phyloP scores from a whole-genome alignment of 768 basidiomycete genomes.

The Myochromella boudieri region DNA sequence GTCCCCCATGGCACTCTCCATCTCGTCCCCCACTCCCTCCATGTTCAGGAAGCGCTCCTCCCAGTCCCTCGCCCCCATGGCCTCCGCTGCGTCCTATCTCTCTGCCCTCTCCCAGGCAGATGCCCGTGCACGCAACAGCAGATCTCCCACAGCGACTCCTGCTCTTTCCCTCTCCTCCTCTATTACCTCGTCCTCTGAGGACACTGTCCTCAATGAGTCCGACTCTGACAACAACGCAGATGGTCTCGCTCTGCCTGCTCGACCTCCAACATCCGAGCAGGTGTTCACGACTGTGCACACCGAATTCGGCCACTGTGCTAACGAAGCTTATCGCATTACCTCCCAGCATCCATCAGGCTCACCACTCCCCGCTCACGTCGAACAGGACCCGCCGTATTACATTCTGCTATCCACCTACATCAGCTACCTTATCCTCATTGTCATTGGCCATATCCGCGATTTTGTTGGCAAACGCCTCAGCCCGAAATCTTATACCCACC shows the following conservation, averaged over 20 bases:
- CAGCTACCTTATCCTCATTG: constrained; percentile 90
- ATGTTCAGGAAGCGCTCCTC: constrained; percentile 60
- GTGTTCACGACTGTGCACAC: constrained; percentile 78
- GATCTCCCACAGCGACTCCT: constrained; percentile 62
- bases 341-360: constrained; percentile 58
- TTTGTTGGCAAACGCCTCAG: constrained; percentile 88
- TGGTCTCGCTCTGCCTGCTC: constrained; percentile 57
- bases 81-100: constrained; percentile 44
- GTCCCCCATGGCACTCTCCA: constrained; percentile 66
- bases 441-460: constrained; percentile 90
- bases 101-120: constrained; percentile 53
- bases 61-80: constrained; percentile 27
- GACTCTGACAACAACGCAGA: constrained; percentile 47
- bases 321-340: constrained; percentile 68
- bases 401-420: constrained; percentile 90
- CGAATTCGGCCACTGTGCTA: constrained; percentile 90
- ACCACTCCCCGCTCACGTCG: constrained; percentile 52
- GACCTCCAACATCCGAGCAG: constrained; percentile 81
- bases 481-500: constrained; percentile 69
- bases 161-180: constrained; percentile 76
- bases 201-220: constrained; percentile 58
- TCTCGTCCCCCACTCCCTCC: constrained; percentile 48
- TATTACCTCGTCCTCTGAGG: constrained; percentile 66
- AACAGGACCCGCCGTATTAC: constrained; percentile 90
- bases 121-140: constrained; percentile 54